Conservation (phyloP, 2,329 filamentous ascomycete species). For the Fusarium humuli region DNA sequence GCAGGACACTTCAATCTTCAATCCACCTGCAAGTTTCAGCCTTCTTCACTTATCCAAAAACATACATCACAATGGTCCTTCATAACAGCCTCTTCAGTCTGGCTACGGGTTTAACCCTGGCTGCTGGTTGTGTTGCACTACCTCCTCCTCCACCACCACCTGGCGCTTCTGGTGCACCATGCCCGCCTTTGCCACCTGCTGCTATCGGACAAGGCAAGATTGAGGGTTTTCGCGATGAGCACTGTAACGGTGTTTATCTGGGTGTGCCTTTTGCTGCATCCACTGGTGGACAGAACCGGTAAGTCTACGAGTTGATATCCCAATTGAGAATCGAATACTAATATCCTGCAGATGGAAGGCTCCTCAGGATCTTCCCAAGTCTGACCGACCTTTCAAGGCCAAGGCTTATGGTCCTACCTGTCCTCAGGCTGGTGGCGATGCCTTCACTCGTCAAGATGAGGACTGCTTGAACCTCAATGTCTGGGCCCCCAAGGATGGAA, state of each 20-base stretch:
- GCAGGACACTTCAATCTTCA: background rate
- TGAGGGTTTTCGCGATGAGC: constrained; percentile 52
- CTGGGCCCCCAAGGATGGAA: constrained; percentile 46
- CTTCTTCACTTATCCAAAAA: constrained; percentile 1
- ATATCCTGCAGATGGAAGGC: constrained; percentile 37
- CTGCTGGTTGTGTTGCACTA: constrained; percentile 29
- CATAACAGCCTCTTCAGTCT: constrained; percentile 12
- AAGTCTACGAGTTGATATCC: background rate
- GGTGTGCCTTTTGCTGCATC: constrained; percentile 55
- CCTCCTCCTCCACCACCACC: background rate
- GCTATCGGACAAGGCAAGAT: constrained; percentile 48
- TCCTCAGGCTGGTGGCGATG: constrained; percentile 33
- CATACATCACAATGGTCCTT: constrained; percentile 33
- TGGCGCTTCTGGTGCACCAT: background rate
- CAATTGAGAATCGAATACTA: background rate
- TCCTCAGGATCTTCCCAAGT: constrained; percentile 35
- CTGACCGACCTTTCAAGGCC: constrained; percentile 22
- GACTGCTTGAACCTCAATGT: constrained; percentile 59
- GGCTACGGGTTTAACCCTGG: constrained; percentile 31
- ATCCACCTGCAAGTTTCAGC: background rate
- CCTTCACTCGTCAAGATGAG: constrained; percentile 46
- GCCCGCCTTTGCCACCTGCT: constrained; percentile 17
- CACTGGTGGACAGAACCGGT: constrained; percentile 54
- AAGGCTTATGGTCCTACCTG: constrained; percentile 41
- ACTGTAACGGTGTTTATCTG: constrained; percentile 51